phyloP scores from a whole-genome alignment of 2,329 filamentous ascomycete genomes.

The Neofusicoccum ribis region DNA sequence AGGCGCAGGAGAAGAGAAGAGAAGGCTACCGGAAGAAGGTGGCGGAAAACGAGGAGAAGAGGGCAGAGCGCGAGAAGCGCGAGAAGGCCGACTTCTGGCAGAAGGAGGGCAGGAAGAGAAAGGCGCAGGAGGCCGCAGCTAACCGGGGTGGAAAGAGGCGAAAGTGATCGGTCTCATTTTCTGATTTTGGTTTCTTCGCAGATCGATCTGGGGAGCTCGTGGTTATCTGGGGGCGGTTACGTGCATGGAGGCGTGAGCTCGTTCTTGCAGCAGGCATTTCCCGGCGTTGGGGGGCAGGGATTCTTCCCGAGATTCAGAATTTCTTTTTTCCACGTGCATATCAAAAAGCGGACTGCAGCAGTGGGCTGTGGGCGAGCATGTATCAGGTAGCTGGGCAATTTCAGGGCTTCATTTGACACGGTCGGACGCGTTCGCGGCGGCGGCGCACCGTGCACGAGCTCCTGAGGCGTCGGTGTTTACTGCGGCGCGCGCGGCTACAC shows the following conservation, averaged over 20 bases:
- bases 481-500: slow-evolving; percentile 12
- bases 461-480: background rate
- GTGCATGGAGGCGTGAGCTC: slow-evolving; percentile 17
- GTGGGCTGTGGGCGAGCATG: background rate
- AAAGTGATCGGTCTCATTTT: slow-evolving; percentile 10
- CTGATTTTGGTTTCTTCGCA: background rate
- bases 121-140: slow-evolving; percentile 50
- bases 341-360: background rate
- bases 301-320: slow-evolving; percentile 9
- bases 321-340: slow-evolving; percentile 11
- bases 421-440: background rate
- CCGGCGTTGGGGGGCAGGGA: slow-evolving; percentile 18
- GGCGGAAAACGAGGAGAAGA: slow-evolving; percentile 79
- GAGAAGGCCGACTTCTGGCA: slow-evolving; percentile 93
- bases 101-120: slow-evolving; percentile 80
- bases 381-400: slow-evolving; percentile 4
- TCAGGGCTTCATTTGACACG: background rate
- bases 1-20: slow-evolving; percentile 85
- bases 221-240: slow-evolving; percentile 15
- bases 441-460: background rate
- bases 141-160: slow-evolving; percentile 15
- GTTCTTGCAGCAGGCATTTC: slow-evolving; percentile 18
- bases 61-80: slow-evolving; percentile 79
- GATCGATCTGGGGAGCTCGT: slow-evolving; percentile 14
- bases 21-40: slow-evolving; percentile 81